phyloP scores from a whole-genome alignment of 345 rosid genomes.

The Heritiera fomes region DNA sequence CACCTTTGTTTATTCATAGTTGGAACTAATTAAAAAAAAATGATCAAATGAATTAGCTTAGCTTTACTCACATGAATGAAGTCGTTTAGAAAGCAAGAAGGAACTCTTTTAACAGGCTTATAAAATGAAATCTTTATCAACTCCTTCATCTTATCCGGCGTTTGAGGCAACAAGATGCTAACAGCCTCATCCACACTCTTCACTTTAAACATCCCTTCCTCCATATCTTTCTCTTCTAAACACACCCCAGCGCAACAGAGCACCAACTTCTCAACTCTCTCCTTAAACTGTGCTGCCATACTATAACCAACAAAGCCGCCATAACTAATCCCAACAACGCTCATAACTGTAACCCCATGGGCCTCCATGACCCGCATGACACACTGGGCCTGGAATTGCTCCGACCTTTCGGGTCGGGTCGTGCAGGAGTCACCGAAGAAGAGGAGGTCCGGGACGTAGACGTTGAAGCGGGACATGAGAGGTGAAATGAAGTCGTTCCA shows the following conservation, averaged over 20 bases:
- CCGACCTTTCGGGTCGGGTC: constrained; percentile 64
- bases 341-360: constrained; percentile 42
- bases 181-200: constrained; percentile 61
- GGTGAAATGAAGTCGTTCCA: constrained; percentile 59
- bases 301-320: constrained; percentile 86
- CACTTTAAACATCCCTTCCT: constrained; percentile 63
- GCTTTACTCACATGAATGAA: constrained; percentile 48
- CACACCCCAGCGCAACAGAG: constrained; percentile 81
- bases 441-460: constrained; percentile 84
- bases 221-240: constrained; percentile 80
- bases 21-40: background rate
- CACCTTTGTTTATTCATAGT: background rate
- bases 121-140: constrained; percentile 56
- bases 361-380: constrained; percentile 56
- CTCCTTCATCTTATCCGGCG: constrained; percentile 54
- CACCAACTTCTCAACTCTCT: constrained; percentile 60
- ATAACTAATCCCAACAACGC: constrained; percentile 74
- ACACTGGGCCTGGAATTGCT: constrained; percentile 71
- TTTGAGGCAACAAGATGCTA: constrained; percentile 58
- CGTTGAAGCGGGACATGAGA: constrained; percentile 59
- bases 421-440: constrained; percentile 93
- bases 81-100: constrained; percentile 75
- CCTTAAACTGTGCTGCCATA: constrained; percentile 72
- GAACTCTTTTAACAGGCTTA: constrained; percentile 52
- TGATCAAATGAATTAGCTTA: background rate